Evolutionary conservation across 2,329 filamentous ascomycete species (phyloP).

Genomic region (Calonectria montana): DNA sequence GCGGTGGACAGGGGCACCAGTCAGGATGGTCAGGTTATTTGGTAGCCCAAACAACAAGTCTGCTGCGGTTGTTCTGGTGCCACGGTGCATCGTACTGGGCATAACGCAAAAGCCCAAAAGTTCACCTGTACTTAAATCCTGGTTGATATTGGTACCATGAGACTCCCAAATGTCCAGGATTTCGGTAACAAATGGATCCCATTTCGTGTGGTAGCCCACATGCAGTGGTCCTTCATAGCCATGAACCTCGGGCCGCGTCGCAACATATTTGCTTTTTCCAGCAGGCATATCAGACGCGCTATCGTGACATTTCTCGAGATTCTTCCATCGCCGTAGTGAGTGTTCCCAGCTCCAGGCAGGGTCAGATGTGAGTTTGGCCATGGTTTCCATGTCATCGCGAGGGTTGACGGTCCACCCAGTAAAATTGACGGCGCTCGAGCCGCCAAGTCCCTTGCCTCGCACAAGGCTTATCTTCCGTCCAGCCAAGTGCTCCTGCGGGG

Average conservation of each 20-base stretch:
- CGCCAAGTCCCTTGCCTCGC: slow-evolving; percentile 63
- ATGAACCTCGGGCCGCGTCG: slow-evolving; percentile 58
- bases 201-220: slow-evolving; percentile 59
- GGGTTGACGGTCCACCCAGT: slow-evolving; percentile 66
- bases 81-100: slow-evolving; percentile 61
- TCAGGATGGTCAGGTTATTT: slow-evolving; percentile 52
- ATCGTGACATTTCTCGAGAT: slow-evolving; percentile 65
- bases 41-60: slow-evolving; percentile 59
- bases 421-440: slow-evolving; percentile 66
- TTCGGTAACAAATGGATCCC: slow-evolving; percentile 59
- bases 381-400: slow-evolving; percentile 70
- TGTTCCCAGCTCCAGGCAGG: slow-evolving; percentile 65
- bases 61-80: slow-evolving; percentile 60
- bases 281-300: slow-evolving; percentile 43
- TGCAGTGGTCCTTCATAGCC: slow-evolving; percentile 60
- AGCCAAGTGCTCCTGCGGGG: slow-evolving; percentile 56
- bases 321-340: slow-evolving; percentile 61
- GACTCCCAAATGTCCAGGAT: slow-evolving; percentile 61
- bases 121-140: slow-evolving; percentile 68
- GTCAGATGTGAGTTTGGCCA: slow-evolving; percentile 67
- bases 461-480: slow-evolving; percentile 60
- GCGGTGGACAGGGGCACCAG: slow-evolving; percentile 30
- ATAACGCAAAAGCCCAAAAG: slow-evolving; percentile 65
- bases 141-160: slow-evolving; percentile 61
- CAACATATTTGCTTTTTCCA: slow-evolving; percentile 58